Evolutionary conservation across 1,284 basidiomycete genomes (phyloP).

Genomic region (Cutaneotrichosporon mucoides): DNA sequence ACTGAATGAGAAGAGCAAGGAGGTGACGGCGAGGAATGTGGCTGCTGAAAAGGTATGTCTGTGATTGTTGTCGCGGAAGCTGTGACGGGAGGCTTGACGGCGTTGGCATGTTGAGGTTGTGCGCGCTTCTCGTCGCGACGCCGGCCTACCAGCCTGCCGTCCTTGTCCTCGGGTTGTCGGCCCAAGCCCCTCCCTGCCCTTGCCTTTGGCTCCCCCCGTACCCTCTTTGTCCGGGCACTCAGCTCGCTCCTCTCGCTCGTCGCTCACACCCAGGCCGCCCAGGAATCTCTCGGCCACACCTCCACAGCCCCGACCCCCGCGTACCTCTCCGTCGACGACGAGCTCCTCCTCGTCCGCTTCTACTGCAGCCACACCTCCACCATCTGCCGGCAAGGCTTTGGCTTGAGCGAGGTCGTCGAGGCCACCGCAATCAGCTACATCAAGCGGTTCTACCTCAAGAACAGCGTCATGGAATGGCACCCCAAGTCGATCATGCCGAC

Average conservation of each 20-base stretch:
- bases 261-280: conserved; percentile 11
- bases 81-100: too few relatives aligned
- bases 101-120: too few relatives aligned
- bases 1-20: conserved; percentile 69
- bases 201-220: too few relatives aligned
- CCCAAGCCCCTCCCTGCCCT: too few relatives aligned
- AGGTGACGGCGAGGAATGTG: conserved; percentile 67
- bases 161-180: too few relatives aligned
- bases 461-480: conserved; percentile 99
- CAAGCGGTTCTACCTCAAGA: conserved; percentile 95
- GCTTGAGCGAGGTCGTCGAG: conserved; percentile 86
- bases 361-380: conserved; percentile 83
- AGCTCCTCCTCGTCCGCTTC: conserved; percentile 79
- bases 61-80: too few relatives aligned
- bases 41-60: conserved; percentile 69
- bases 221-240: too few relatives aligned
- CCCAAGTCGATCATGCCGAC: conserved; percentile 98
- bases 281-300: conserved; percentile 7
- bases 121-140: too few relatives aligned
- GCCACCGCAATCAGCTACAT: conserved; percentile 87
- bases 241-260: too few relatives aligned
- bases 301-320: conserved; percentile 39
- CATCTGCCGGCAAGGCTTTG: conserved; percentile 71
- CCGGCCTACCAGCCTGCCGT: too few relatives aligned
- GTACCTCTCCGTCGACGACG: conserved; percentile 77